Conservation (phyloP, 179 eudicot species). For the Drosera spatulata region DNA sequence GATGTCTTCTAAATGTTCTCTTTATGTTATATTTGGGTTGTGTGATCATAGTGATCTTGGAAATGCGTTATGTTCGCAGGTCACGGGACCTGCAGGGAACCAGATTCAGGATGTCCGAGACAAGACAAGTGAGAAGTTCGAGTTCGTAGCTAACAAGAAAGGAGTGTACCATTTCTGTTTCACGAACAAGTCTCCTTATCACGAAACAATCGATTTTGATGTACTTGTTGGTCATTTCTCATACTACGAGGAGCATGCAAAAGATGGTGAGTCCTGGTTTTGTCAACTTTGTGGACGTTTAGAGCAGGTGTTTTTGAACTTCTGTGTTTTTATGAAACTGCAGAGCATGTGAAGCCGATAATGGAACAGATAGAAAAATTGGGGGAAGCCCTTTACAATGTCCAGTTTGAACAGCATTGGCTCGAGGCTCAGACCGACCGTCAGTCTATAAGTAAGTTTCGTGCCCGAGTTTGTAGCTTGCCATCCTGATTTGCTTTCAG, state of each 20-base stretch:
- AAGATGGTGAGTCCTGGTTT: conserved; percentile 45
- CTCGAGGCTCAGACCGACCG: conserved; percentile 78
- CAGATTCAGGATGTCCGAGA: conserved; percentile 55
- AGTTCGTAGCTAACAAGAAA: conserved; percentile 51
- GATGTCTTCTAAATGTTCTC: neutral
- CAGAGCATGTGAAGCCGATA: conserved; percentile 83
- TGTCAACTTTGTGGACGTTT: conserved; percentile 1
- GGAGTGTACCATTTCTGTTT: conserved; percentile 70
- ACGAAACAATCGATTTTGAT: conserved; percentile 80
- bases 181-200: conserved; percentile 68
- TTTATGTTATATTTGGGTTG: neutral
- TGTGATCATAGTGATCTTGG: neutral
- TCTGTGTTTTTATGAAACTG: conserved; percentile 2
- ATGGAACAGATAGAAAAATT: conserved; percentile 60
- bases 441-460: conserved; percentile 54
- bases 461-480: neutral
- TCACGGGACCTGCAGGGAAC: conserved; percentile 68
- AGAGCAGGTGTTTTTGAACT: neutral
- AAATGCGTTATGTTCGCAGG: conserved; percentile 22
- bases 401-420: conserved; percentile 88
- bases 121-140: conserved; percentile 11
- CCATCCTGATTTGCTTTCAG: neutral
- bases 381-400: conserved; percentile 65
- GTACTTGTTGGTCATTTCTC: conserved; percentile 52
- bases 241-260: conserved; percentile 66